Percentiles rank a stretch among this genome's conserved stretches.
These are phyloP conservation scores for Leishmania major DNA, from an alignment of 208 protist genomes.

Conservation along the genomic window DNA sequence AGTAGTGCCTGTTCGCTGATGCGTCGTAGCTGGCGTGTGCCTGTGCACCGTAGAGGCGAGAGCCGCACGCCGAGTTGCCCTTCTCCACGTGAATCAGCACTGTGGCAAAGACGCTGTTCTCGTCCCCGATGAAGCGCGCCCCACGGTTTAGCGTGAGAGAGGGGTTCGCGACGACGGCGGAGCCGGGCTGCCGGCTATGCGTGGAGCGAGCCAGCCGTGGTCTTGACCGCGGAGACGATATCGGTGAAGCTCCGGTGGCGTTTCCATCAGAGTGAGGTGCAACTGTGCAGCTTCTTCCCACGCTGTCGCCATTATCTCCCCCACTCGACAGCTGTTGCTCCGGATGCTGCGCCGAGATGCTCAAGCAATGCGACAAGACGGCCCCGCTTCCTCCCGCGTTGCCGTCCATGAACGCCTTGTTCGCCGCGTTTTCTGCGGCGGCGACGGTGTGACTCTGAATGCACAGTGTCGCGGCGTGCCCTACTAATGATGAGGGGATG, in stretches of 20 bases:
- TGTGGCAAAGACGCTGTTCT: slow-evolving; percentile 18
- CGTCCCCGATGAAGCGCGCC: slow-evolving; percentile 23
- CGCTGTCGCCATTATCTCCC: background rate
- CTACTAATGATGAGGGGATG: background rate
- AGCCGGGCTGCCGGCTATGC: slow-evolving; percentile 8
- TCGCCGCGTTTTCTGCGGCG: background rate
- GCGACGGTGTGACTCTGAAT: background rate
- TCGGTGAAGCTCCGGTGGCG: background rate
- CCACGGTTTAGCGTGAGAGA: slow-evolving; percentile 21
- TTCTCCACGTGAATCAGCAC: slow-evolving; percentile 20
- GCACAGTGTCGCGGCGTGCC: background rate
- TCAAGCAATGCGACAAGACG: background rate
- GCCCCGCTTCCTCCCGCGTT: background rate
- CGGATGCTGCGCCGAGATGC: background rate
- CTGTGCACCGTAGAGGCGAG: slow-evolving; percentile 23
- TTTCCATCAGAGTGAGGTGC: background rate
- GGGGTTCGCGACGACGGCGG: slow-evolving; percentile 6
- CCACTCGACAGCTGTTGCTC: background rate
- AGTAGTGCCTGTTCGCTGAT: slow-evolving; percentile 4
- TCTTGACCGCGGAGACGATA: background rate
- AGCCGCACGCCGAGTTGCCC: background rate
- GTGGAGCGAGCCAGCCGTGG: background rate
- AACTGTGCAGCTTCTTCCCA: background rate
- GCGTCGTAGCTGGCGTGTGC: slow-evolving; percentile 11
- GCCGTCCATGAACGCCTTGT: background rate